Percentiles rank a stretch among this genome's conserved stretches.
These are phyloP conservation scores for Ceratonia siliqua DNA, from an alignment of 306 rosid species.

Conservation along the genomic window DNA sequence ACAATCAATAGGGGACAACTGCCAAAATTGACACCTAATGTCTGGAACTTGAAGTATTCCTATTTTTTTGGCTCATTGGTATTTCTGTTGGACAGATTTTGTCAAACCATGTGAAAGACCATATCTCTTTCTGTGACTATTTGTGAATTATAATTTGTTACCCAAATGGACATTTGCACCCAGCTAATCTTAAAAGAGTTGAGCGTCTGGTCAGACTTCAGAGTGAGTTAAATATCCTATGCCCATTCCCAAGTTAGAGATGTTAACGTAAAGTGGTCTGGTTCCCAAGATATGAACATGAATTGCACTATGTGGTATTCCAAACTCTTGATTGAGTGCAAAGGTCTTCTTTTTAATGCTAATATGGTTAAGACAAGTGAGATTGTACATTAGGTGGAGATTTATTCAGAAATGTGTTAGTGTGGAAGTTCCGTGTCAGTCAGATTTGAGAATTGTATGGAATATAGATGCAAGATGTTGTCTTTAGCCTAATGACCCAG, in stretches of 20 bases:
- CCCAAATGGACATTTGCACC: background rate
- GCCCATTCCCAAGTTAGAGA: background rate
- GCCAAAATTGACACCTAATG: background rate
- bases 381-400: background rate
- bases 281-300: background rate
- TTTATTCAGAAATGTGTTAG: constrained; percentile 4
- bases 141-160: background rate
- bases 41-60: background rate
- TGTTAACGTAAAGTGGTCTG: background rate
- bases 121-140: background rate
- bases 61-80: background rate
- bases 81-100: background rate
- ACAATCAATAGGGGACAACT: background rate
- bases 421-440: background rate
- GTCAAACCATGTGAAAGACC: background rate
- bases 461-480: constrained; percentile 5
- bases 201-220: background rate
- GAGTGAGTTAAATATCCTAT: background rate
- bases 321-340: background rate
- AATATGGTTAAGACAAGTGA: constrained; percentile 3
- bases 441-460: background rate
- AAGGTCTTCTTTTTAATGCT: background rate
- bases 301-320: background rate
- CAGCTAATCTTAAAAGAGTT: background rate
- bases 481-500: background rate